A percentile compares a stretch with the other conserved stretches of the same genome.
Conservation (phyloP, 2,329 filamentous ascomycete genomes). For the Aspergillus aculeatinus region DNA sequence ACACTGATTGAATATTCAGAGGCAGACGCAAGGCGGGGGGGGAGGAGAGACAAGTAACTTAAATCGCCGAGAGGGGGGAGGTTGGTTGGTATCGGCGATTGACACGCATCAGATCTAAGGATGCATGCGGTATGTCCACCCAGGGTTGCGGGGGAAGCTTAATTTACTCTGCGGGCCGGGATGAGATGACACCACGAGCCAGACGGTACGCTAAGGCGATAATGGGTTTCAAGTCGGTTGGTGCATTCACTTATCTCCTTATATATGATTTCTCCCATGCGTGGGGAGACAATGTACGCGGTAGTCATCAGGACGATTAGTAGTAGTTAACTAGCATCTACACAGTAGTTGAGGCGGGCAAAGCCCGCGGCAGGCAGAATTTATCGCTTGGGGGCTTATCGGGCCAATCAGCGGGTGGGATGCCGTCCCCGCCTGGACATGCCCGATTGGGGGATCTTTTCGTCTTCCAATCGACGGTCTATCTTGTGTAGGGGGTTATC, state of each 20-base stretch:
- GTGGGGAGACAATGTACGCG: no score
- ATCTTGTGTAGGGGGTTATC: no score
- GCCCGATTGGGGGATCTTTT: background rate
- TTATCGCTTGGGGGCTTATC: background rate
- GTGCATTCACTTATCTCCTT: no score
- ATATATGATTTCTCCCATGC: no score
- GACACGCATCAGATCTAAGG: background rate
- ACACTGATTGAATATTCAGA: no score
- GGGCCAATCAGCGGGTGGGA: background rate
- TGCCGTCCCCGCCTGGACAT: background rate
- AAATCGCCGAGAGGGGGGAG: background rate
- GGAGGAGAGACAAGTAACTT: background rate
- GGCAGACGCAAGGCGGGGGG: no score
- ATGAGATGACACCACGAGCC: background rate
- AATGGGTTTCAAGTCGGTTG: no score
- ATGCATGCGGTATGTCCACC: background rate
- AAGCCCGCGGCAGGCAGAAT: background rate
- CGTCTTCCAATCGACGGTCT: no score
- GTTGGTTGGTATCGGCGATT: background rate
- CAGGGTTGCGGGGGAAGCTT: background rate
- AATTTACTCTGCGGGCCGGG: background rate
- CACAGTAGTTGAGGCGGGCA: no score
- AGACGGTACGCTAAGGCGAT: no score
- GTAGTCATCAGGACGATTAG: no score
- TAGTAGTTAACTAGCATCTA: no score